Percentiles rank a stretch among this genome's conserved stretches.
phyloP scores from a whole-genome alignment of 352 stramenopile genomes.

The Phytophthora quininea region DNA sequence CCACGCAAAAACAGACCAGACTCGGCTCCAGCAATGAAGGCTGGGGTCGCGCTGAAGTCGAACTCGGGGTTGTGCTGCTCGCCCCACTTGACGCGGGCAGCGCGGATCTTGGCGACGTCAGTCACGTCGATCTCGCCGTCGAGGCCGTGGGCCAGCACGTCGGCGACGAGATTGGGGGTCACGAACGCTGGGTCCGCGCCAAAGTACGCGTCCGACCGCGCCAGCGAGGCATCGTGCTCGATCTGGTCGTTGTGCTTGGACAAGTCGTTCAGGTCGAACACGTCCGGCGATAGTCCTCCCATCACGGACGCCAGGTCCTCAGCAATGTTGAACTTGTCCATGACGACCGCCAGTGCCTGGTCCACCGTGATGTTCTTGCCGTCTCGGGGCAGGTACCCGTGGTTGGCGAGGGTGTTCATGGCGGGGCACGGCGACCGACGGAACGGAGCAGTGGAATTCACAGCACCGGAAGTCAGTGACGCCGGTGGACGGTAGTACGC shows the following conservation, averaged over 20 bases:
- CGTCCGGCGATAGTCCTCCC: conserved; percentile 3
- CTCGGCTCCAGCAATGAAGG: conserved; percentile 12
- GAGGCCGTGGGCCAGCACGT: neutral
- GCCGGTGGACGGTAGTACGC: conserved; percentile 32
- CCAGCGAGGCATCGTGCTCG: conserved; percentile 23
- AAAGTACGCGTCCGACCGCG: conserved; percentile 18
- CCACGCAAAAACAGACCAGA: conserved; percentile 8
- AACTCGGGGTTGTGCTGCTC: conserved; percentile 19
- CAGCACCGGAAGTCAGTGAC: conserved; percentile 25
- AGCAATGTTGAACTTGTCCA: conserved; percentile 38
- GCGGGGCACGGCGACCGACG: conserved; percentile 45
- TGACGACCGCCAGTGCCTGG: conserved; percentile 22
- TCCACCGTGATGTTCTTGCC: conserved; percentile 34
- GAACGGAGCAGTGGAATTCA: conserved; percentile 20
- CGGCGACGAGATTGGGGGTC: conserved; percentile 1
- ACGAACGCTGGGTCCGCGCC: conserved; percentile 4
- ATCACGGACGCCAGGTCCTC: conserved; percentile 15
- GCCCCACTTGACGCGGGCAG: neutral
- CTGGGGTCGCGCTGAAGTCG: conserved; percentile 6
- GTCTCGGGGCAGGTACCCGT: conserved; percentile 44
- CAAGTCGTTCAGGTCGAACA: conserved; percentile 26
- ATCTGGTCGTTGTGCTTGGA: conserved; percentile 13
- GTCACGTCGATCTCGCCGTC: conserved; percentile 11
- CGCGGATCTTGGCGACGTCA: conserved; percentile 18
- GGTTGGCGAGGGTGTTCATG: conserved; percentile 58